Evolutionary conservation across 768 basidiomycete species (phyloP).

Genomic region (Leccinum aurantiacum): DNA sequence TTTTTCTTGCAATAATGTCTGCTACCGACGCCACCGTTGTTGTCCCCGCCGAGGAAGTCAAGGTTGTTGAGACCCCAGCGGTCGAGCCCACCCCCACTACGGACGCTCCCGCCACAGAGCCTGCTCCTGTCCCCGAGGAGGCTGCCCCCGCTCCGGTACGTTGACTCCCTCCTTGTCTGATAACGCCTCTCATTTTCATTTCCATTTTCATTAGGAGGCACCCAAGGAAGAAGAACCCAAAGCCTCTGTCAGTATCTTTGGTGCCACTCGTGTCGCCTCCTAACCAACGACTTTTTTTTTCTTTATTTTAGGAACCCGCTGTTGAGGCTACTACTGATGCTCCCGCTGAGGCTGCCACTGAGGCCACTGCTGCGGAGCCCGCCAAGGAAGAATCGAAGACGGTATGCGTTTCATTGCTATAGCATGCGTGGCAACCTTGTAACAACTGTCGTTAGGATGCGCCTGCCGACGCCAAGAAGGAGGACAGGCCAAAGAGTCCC

Average conservation of each 20-base stretch:
- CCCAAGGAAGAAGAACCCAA: conserved; percentile 42
- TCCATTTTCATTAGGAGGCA: conserved; percentile 33
- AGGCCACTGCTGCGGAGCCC: conserved; percentile 33
- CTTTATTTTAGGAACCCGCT: conserved; percentile 36
- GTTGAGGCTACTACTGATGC: conserved; percentile 28
- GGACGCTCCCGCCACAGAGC: conserved; percentile 29
- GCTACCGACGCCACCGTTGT: conserved; percentile 58
- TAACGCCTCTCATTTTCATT: not conserved
- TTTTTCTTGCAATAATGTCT: conserved; percentile 74
- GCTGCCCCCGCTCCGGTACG: conserved; percentile 37
- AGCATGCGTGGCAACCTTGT: conserved; percentile 32
- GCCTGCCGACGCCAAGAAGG: conserved; percentile 64
- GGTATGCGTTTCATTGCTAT: conserved; percentile 24
- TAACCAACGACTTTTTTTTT: conserved; percentile 1
- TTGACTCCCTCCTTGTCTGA: conserved; percentile 7
- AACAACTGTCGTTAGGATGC: conserved; percentile 29
- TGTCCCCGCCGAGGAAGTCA: conserved; percentile 53
- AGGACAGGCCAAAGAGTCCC: conserved; percentile 80
- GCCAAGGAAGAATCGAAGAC: conserved; percentile 46
- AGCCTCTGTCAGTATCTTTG: conserved; percentile 35
- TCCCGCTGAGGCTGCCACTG: conserved; percentile 29
- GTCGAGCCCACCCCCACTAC: conserved; percentile 32
- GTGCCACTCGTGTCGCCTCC: fast-evolving
- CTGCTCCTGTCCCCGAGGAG: conserved; percentile 33
- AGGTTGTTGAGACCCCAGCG: conserved; percentile 43